A percentile compares a stretch with the other conserved stretches of the same genome.
phyloP scores from a whole-genome alignment of 1,284 basidiomycete species.

The Neonothopanus nambi region DNA sequence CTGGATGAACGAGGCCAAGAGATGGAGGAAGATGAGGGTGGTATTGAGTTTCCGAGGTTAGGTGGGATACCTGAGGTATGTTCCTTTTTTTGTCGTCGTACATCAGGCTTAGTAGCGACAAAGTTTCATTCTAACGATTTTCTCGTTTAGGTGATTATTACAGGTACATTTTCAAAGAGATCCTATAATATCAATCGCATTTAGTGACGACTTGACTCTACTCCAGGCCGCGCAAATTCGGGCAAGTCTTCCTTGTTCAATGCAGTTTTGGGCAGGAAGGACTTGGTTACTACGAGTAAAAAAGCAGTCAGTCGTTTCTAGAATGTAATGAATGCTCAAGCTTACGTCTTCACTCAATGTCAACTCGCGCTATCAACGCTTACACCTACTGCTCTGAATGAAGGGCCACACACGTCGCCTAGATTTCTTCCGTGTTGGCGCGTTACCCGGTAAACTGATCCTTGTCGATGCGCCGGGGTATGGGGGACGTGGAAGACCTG shows the following conservation, averaged over 20 bases:
- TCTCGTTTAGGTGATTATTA: slow-evolving; percentile 46
- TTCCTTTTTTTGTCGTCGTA: slow-evolving; percentile 9
- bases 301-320: slow-evolving; percentile 53
- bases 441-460: slow-evolving; percentile 45
- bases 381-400: neutral
- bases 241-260: slow-evolving; percentile 77
- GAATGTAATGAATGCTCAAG: too few species aligned
- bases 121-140: too few species aligned
- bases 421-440: slow-evolving; percentile 69
- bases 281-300: slow-evolving; percentile 62
- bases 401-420: slow-evolving; percentile 70
- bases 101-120: too few species aligned
- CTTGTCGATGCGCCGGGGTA: slow-evolving; percentile 80
- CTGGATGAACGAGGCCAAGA: neutral
- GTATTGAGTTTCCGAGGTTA: slow-evolving; percentile 39
- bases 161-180: slow-evolving; percentile 41
- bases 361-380: too few species aligned
- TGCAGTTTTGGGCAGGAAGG: slow-evolving; percentile 57
- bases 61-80: slow-evolving; percentile 52
- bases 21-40: slow-evolving; percentile 26
- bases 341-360: neutral
- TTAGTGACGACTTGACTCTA: neutral
- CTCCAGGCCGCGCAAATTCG: slow-evolving; percentile 58
- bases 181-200: neutral
- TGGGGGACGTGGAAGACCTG: slow-evolving; percentile 66